Conservation (phyloP, 2,329 filamentous ascomycete genomes). For the Aspergillus sojae region DNA sequence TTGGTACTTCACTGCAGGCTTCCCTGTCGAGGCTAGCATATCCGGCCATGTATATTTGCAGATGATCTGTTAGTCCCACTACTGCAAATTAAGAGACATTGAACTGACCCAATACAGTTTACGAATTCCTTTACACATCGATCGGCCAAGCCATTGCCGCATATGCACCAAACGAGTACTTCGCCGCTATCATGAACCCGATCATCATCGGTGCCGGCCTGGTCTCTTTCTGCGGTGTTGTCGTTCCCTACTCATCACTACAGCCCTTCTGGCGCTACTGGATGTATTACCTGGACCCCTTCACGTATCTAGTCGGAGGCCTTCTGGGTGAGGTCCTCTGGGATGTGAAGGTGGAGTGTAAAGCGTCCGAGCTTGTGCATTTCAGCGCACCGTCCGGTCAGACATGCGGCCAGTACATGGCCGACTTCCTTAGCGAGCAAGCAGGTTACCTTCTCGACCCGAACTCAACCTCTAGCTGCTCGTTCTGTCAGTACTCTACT, state of each 20-base stretch:
- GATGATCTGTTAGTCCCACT: conserved; percentile 37
- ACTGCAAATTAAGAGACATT: not conserved
- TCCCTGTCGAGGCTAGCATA: conserved; percentile 34
- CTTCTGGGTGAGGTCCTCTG: conserved; percentile 42
- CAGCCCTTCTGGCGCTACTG: conserved; percentile 48
- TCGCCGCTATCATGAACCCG: conserved; percentile 61
- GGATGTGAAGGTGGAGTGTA: conserved; percentile 43
- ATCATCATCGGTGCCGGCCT: conserved; percentile 53
- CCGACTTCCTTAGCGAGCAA: conserved; percentile 30
- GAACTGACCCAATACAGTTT: conserved; percentile 33
- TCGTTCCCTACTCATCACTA: conserved; percentile 41
- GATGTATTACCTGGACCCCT: conserved; percentile 50
- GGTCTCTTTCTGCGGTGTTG: conserved; percentile 43
- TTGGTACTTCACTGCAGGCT: conserved; percentile 63
- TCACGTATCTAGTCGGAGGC: conserved; percentile 46
- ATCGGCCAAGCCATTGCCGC: conserved; percentile 57
- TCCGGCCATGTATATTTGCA: conserved; percentile 44
- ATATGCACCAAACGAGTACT: conserved; percentile 63
- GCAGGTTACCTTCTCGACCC: conserved; percentile 34
- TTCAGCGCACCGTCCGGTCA: conserved; percentile 32
- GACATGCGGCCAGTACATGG: conserved; percentile 40
- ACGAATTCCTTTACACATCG: conserved; percentile 47
- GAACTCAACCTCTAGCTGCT: conserved; percentile 30
- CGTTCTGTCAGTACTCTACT: conserved; percentile 34
- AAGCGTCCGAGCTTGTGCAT: conserved; percentile 32